These are phyloP conservation scores for Radiomyces spectabilis DNA, from an alignment of 192 early-diverging fungal genomes.

Conservation along the genomic window DNA sequence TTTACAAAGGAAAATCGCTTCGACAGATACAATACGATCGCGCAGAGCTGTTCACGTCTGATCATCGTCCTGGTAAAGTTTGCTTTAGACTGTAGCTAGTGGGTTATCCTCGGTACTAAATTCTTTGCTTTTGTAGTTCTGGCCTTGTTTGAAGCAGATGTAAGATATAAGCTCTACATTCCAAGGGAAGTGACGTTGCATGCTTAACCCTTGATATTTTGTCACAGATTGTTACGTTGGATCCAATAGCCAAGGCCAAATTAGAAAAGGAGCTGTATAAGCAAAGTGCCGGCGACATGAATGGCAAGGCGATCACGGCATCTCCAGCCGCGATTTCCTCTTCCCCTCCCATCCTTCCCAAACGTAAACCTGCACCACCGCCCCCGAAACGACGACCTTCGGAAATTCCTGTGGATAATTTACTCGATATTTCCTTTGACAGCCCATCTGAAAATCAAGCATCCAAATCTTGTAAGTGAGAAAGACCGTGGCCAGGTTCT, in stretches of 20 bases:
- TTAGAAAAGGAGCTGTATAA: conserved; percentile 45
- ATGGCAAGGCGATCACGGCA: conserved; percentile 1
- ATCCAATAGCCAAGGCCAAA: conserved; percentile 34
- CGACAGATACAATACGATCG: conserved; percentile 40
- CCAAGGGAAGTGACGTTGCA: not conserved
- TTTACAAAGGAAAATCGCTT: conserved; percentile 48
- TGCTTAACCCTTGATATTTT: not conserved
- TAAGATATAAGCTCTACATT: conserved; percentile 1
- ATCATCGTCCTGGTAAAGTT: conserved; percentile 62
- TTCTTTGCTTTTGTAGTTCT: conserved; percentile 12
- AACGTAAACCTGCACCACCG: not conserved
- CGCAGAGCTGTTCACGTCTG: conserved; percentile 64
- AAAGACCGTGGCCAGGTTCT: too few species aligned
- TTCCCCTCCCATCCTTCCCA: conserved; percentile 3
- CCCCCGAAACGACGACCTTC: not conserved
- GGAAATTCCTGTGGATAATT: not conserved
- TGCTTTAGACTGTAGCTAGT: not conserved
- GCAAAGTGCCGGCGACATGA: conserved; percentile 20
- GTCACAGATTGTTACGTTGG: conserved; percentile 33
- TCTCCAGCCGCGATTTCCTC: too few species aligned
- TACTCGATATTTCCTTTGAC: not conserved
- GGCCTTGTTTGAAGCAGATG: conserved; percentile 27
- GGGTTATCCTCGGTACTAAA: not conserved
- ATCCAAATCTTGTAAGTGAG: too few species aligned
- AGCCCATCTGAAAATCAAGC: too few species aligned